Evolutionary conservation across 371 early-diverging fungal species (phyloP).

Genomic region (Apophysomyces variabilis): DNA sequence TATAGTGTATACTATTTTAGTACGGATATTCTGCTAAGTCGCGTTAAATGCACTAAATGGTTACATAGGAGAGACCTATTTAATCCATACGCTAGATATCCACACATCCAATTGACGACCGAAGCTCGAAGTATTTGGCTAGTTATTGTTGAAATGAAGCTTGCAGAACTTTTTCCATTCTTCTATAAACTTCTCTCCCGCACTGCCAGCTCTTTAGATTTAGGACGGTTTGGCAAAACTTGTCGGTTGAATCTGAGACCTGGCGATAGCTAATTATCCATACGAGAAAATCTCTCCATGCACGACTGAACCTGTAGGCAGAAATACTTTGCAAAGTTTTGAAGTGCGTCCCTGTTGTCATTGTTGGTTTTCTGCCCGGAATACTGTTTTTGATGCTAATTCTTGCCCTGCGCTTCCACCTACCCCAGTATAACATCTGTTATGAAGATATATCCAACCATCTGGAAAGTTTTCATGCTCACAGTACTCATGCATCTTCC

Average conservation of each 20-base stretch:
- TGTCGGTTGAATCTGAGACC: neutral
- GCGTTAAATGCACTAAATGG: neutral
- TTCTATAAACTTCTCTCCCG: neutral
- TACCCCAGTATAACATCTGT: neutral
- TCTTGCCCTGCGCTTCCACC: neutral
- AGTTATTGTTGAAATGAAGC: neutral
- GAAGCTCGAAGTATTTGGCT: neutral
- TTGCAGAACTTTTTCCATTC: slow-evolving; percentile 1
- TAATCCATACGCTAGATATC: neutral
- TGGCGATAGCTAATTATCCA: neutral
- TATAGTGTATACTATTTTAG: neutral
- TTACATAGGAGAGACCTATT: neutral
- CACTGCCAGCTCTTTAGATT: neutral
- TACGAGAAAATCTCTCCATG: neutral
- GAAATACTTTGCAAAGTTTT: neutral
- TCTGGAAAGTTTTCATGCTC: neutral
- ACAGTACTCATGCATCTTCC: neutral
- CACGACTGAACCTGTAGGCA: neutral
- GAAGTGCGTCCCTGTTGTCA: neutral
- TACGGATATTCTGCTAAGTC: neutral
- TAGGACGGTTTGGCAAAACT: neutral
- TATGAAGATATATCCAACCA: slow-evolving; percentile 1
- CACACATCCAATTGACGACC: neutral
- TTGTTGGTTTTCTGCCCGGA: neutral
- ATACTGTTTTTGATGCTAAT: neutral